Percentiles rank a stretch among this genome's conserved stretches.
phyloP scores from a whole-genome alignment of 1,139 yeast genomes.

The Taphrina sp. region DNA sequence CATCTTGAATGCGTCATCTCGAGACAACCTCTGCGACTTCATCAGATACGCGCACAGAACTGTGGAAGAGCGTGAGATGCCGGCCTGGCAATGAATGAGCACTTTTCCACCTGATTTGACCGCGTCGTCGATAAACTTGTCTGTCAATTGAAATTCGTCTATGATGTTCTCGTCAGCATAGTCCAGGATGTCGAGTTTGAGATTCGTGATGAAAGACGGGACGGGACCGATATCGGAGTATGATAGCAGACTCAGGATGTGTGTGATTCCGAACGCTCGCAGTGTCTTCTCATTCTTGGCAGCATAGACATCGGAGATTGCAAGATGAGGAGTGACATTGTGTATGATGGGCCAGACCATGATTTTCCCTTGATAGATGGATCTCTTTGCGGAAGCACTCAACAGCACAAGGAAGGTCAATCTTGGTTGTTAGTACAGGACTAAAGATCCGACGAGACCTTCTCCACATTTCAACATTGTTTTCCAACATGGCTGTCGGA shows the following conservation, averaged over 20 bases:
- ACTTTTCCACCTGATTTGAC: conserved; percentile 21
- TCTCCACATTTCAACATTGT: no score
- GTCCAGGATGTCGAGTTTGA: conserved; percentile 39
- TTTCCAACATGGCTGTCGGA: no score
- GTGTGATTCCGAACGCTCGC: conserved; percentile 18
- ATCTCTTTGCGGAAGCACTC: no score
- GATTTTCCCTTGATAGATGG: no score
- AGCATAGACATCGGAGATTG: conserved; percentile 26
- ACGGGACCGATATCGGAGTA: conserved; percentile 21
- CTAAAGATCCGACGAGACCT: no score
- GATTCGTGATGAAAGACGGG: conserved; percentile 17
- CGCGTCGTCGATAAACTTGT: conserved; percentile 40
- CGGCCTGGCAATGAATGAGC: conserved; percentile 30
- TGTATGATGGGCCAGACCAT: conserved; percentile 21
- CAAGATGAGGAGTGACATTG: conserved; percentile 14
- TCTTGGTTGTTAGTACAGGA: no score
- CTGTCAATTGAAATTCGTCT: conserved; percentile 54
- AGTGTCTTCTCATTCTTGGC: conserved; percentile 20
- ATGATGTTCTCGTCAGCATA: conserved; percentile 53
- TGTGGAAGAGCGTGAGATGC: conserved; percentile 27
- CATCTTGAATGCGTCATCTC: conserved; percentile 23
- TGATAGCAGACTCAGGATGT: conserved; percentile 22
- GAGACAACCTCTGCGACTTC: conserved; percentile 12
- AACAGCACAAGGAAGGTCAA: no score
- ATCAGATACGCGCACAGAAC: conserved; percentile 30